These are phyloP conservation scores for Larix kaempferi DNA, from an alignment of 75 land plant species.

Conservation along the genomic window DNA sequence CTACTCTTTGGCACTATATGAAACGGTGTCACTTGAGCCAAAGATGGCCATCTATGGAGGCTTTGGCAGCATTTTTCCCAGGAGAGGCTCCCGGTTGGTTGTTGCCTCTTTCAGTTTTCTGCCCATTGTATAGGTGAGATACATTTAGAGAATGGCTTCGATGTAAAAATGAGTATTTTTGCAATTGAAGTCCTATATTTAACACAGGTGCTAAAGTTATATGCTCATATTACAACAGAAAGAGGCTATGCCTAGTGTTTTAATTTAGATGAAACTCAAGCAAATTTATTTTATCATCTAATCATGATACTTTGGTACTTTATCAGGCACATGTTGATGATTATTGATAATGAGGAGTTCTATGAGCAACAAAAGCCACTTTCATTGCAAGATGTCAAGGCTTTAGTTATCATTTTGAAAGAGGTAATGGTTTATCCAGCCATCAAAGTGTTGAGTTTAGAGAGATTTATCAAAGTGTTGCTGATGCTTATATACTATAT, in stretches of 20 bases:
- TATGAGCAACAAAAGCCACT: slow-evolving; percentile 95
- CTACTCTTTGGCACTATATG: slow-evolving; percentile 78
- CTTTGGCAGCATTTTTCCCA: slow-evolving; percentile 27
- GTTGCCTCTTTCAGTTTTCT: slow-evolving; percentile 84
- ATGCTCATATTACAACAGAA: too few relatives aligned
- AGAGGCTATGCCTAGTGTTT: neutral
- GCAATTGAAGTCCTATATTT: neutral
- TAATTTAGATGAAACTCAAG: neutral
- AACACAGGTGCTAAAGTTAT: too few relatives aligned
- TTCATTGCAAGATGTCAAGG: slow-evolving; percentile 59
- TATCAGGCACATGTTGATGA: slow-evolving; percentile 78
- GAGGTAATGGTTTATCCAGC: slow-evolving; percentile 44
- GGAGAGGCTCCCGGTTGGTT: slow-evolving; percentile 83
- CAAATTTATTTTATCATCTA: neutral
- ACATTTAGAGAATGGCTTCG: neutral
- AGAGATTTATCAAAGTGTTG: neutral
- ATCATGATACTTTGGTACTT: neutral
- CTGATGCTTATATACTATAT: too few relatives aligned
- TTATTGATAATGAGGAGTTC: slow-evolving; percentile 95
- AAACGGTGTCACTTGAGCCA: slow-evolving; percentile 65
- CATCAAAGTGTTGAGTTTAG: neutral
- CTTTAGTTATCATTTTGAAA: slow-evolving; percentile 67
- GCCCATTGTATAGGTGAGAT: slow-evolving; percentile 88
- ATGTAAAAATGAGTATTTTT: neutral
- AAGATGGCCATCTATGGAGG: slow-evolving; percentile 59